Conservation (phyloP, 495 filamentous ascomycete genomes). For the Neurospora tetraspora region DNA sequence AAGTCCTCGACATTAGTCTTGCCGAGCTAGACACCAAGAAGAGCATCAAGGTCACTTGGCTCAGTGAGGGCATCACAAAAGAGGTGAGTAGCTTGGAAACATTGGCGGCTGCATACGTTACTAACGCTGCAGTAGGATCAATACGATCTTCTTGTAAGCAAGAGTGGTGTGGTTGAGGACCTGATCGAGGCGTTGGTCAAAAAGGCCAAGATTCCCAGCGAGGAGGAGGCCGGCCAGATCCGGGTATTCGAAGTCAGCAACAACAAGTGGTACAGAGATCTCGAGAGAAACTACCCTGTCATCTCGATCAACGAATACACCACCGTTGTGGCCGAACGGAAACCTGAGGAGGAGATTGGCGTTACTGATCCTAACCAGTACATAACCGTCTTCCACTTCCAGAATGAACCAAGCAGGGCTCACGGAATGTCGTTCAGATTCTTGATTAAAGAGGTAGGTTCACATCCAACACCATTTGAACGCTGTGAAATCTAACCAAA, state of each 20-base stretch:
- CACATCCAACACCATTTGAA: background rate
- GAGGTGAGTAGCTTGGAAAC: slow-evolving; percentile 73
- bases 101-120: slow-evolving; percentile 46
- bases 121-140: slow-evolving; percentile 46
- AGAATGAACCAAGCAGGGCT: slow-evolving; percentile 67
- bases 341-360: slow-evolving; percentile 68
- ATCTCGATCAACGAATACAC: slow-evolving; percentile 75
- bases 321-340: slow-evolving; percentile 66
- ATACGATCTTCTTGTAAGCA: slow-evolving; percentile 73
- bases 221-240: slow-evolving; percentile 50
- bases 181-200: slow-evolving; percentile 62
- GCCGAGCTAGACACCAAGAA: slow-evolving; percentile 90
- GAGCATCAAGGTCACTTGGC: slow-evolving; percentile 64
- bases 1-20: slow-evolving; percentile 86
- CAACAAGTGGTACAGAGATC: slow-evolving; percentile 70
- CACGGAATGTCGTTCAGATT: slow-evolving; percentile 85
- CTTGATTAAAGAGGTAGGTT: slow-evolving; percentile 66
- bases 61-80: slow-evolving; percentile 85
- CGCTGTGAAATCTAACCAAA: background rate
- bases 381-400: slow-evolving; percentile 83
- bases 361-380: slow-evolving; percentile 44
- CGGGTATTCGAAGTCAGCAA: slow-evolving; percentile 70
- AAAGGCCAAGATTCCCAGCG: slow-evolving; percentile 69
- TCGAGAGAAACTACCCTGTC: slow-evolving; percentile 53
- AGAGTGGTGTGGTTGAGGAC: slow-evolving; percentile 68